Evolutionary conservation across 2,329 filamentous ascomycete species (phyloP).

Genomic region (Colletotrichum somersetense): DNA sequence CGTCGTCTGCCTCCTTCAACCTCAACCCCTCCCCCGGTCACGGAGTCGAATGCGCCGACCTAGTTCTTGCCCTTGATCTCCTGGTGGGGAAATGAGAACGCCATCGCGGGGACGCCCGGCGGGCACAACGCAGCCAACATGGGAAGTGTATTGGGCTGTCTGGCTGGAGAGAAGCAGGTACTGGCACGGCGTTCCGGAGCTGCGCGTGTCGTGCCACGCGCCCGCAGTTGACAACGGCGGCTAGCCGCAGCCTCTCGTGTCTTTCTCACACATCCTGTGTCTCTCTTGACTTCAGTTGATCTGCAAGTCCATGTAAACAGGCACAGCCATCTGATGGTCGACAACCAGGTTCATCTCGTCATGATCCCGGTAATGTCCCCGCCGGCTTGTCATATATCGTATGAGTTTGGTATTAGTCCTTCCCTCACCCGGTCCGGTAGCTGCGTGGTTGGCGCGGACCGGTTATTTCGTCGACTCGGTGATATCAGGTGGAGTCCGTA

Average conservation of each 20-base stretch:
- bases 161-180: not conserved
- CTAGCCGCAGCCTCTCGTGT: slow-evolving; percentile 24
- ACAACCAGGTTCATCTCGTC: not conserved
- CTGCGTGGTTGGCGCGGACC: slow-evolving; percentile 27
- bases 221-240: slow-evolving; percentile 10
- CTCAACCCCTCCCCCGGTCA: slow-evolving; percentile 4
- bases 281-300: slow-evolving; percentile 9
- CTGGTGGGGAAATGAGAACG: not conserved
- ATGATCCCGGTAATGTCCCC: not conserved
- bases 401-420: not conserved
- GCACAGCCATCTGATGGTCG: not conserved
- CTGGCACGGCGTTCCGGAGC: slow-evolving; percentile 17
- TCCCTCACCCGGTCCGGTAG: slow-evolving; percentile 25
- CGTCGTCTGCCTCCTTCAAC: not conserved
- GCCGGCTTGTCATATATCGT: not conserved
- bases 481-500: slow-evolving; percentile 35
- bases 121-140: not conserved
- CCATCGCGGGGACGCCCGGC: slow-evolving; percentile 15
- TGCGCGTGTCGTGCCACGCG: slow-evolving; percentile 33
- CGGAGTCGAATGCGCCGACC: not conserved
- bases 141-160: not conserved
- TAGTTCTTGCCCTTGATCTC: slow-evolving; percentile 17
- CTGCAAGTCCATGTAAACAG: slow-evolving; percentile 3
- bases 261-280: slow-evolving; percentile 8
- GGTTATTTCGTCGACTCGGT: slow-evolving; percentile 31